A percentile compares a stretch with the other conserved stretches of the same genome.
phyloP scores from a whole-genome alignment of 306 rosid genomes.

The Herpetospermum pedunculosum region DNA sequence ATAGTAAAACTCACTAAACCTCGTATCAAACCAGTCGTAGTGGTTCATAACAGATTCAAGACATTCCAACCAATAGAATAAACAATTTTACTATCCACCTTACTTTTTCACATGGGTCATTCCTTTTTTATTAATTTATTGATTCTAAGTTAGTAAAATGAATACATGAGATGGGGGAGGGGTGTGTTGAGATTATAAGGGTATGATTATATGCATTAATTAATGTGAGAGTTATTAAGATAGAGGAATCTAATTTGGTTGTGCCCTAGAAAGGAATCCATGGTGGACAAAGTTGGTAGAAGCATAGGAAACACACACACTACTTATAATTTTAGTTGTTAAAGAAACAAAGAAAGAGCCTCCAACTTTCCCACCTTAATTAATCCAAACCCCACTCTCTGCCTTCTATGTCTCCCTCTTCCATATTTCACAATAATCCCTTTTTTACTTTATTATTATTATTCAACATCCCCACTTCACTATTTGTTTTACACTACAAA shows the following conservation, averaged over 20 bases:
- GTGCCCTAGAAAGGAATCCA: neutral
- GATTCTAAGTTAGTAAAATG: neutral
- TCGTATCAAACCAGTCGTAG: too few relatives aligned
- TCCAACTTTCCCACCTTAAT: constrained; percentile 22
- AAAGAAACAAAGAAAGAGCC: neutral
- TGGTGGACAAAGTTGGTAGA: constrained; percentile 34
- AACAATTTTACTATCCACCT: too few relatives aligned
- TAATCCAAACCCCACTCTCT: constrained; percentile 1
- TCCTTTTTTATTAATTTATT: too few relatives aligned
- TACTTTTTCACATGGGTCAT: too few relatives aligned
- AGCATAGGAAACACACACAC: constrained; percentile 70
- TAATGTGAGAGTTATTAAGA: neutral
- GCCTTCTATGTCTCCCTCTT: constrained; percentile 4
- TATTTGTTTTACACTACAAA: neutral
- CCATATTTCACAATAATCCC: neutral
- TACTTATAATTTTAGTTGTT: constrained; percentile 8
- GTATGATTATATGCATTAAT: neutral
- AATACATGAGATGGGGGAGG: neutral
- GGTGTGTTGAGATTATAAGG: neutral
- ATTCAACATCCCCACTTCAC: neutral
- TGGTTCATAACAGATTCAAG: too few relatives aligned
- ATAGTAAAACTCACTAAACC: too few relatives aligned
- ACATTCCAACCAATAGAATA: too few relatives aligned
- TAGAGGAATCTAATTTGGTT: neutral
- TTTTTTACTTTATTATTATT: neutral